Base-by-base conservation (phyloP, 805 yeast species). In the Spathaspora gorwiae region DNA sequence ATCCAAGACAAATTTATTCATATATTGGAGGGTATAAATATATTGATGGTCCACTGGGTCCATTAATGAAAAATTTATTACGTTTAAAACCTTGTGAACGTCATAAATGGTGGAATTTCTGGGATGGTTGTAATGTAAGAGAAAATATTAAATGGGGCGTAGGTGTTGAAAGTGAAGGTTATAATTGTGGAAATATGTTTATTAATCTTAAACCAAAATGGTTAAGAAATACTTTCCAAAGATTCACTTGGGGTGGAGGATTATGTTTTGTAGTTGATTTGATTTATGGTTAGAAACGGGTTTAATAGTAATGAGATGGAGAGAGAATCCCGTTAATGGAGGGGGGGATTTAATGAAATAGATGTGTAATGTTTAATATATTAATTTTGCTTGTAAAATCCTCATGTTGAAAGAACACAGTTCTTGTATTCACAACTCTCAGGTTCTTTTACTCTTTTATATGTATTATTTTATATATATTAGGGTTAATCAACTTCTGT, bases 1-100 rank as follows among this genome's bases (percentile, higher is more conserved):
- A 94, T 61, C 80, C 84, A 7, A 73, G 98, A 49, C 98, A 94
- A 61, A 76, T 71, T 47, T 86, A 90, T 82, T 86, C 90, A 50
- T 83, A 94, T 2, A 89, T 87, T 59, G 75, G 73, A 1, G 96
- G 94, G 53, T 87, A 90, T 87, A 79, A 81, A 53, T 88, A 86
- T 61, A 90, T 94, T 42, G 90, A 87, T 56, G 99, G 99, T 0
- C 99, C 99, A 2, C 69, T 78, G 1, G 99, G 99, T 0, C 99
- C 99, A 1, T 62, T 94, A 43, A 71, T 75, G 45, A 92, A 92
- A 64, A 84, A 89, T 57, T 70, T 94, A 44, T 62, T 74, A 40
- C 73, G 99, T 37, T 62, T 68, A 1, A 75, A 80, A 12, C 82
- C 94, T 1, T 92, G 99, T 60, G 95, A 90, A 60, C 68, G 90